These are phyloP conservation scores for Coemansia sp. DNA, from an alignment of 192 early-diverging fungal species.

Conservation along the genomic window DNA sequence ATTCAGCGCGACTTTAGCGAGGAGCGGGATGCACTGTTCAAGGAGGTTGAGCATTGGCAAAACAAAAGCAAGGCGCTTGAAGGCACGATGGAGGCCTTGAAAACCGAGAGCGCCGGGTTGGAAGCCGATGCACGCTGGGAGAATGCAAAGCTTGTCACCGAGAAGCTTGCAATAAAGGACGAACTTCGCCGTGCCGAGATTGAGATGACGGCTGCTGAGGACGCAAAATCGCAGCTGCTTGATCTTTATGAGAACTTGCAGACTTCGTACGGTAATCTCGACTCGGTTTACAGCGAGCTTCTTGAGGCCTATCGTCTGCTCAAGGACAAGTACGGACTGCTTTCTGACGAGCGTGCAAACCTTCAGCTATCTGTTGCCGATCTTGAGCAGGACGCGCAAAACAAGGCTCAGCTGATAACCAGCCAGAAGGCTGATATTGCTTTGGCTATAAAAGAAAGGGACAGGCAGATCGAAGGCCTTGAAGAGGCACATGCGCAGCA, in stretches of 20 bases:
- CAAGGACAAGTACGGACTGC: conserved; percentile 32
- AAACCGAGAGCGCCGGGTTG: conserved; percentile 26
- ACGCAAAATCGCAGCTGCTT: conserved; percentile 33
- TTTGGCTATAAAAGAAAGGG: not conserved
- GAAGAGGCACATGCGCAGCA: conserved; percentile 19
- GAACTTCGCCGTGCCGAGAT: conserved; percentile 50
- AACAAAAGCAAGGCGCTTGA: conserved; percentile 37
- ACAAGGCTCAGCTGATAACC: conserved; percentile 7
- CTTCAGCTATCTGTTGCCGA: conserved; percentile 13
- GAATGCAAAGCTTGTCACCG: conserved; percentile 45
- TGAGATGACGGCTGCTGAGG: conserved; percentile 45
- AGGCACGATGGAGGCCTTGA: conserved; percentile 23
- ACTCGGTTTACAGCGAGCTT: conserved; percentile 40
- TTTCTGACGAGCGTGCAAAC: conserved; percentile 25
- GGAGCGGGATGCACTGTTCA: conserved; percentile 42
- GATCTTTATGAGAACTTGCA: conserved; percentile 44
- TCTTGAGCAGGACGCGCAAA: conserved; percentile 8
- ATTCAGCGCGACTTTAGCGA: conserved; percentile 51
- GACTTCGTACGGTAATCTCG: conserved; percentile 30
- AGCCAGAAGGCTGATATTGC: conserved; percentile 12
- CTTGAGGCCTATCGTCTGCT: conserved; percentile 41
- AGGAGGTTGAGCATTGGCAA: conserved; percentile 53
- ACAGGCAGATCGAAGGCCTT: conserved; percentile 11
- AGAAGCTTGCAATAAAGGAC: conserved; percentile 48
- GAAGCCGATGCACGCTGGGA: conserved; percentile 51